Percentiles rank a stretch among this genome's conserved stretches.
Evolutionary conservation across 1,284 basidiomycete species (phyloP).

Genomic region (Agaricales sp.): DNA sequence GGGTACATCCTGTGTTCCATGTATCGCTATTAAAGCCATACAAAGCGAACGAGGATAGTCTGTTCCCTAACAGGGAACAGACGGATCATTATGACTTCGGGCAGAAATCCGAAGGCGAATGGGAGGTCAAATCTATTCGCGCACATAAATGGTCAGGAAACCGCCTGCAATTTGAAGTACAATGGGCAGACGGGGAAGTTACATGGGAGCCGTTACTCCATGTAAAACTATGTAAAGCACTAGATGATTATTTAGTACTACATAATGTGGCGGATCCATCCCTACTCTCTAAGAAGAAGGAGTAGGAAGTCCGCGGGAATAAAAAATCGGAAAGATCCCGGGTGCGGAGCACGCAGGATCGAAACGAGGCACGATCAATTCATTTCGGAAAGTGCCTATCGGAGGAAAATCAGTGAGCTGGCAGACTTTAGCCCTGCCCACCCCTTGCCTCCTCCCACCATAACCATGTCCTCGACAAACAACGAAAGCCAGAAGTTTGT

Average conservation of each 20-base stretch:
- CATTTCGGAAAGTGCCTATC: too few relatives aligned
- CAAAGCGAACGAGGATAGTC: slow-evolving; percentile 15
- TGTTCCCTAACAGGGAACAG: slow-evolving; percentile 17
- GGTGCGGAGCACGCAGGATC: too few relatives aligned
- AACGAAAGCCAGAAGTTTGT: too few relatives aligned
- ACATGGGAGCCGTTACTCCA: slow-evolving; percentile 9
- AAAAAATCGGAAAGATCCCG: too few relatives aligned
- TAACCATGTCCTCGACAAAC: too few relatives aligned
- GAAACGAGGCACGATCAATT: too few relatives aligned
- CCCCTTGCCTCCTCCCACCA: too few relatives aligned
- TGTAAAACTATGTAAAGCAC: background rate
- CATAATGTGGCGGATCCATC: too few relatives aligned
- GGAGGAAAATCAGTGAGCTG: too few relatives aligned
- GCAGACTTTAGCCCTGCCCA: too few relatives aligned
- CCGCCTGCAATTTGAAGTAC: slow-evolving; percentile 11
- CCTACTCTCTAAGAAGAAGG: too few relatives aligned
- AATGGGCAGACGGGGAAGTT: slow-evolving; percentile 11
- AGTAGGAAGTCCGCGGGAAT: too few relatives aligned
- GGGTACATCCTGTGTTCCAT: slow-evolving; percentile 20
- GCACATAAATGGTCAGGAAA: slow-evolving; percentile 12
- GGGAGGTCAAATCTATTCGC: slow-evolving; percentile 13
- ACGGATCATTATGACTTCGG: slow-evolving; percentile 18
- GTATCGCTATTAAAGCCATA: slow-evolving; percentile 14
- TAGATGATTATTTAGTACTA: background rate
- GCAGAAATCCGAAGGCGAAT: slow-evolving; percentile 11